These are phyloP conservation scores for Russula foetens DNA, from an alignment of 768 basidiomycete genomes.

Conservation along the genomic window DNA sequence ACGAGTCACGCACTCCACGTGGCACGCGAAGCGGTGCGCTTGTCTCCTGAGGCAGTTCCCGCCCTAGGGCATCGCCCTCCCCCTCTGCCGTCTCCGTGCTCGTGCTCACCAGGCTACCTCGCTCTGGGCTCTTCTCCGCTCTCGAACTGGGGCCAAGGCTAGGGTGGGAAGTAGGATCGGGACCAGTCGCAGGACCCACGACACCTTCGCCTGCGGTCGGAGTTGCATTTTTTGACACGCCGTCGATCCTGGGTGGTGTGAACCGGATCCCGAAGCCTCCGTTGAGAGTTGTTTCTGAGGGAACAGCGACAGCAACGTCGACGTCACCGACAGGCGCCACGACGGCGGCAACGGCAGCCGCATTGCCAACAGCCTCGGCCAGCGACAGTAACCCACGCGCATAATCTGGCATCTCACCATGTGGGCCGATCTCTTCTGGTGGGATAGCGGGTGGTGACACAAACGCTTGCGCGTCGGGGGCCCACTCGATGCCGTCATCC, in stretches of 20 bases:
- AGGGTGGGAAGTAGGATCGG: not conserved
- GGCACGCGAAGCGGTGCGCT: constrained; percentile 25
- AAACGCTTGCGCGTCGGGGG: constrained; percentile 34
- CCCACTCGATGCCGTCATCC: constrained; percentile 47
- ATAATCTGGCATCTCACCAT: constrained; percentile 34
- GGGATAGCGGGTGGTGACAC: constrained; percentile 12
- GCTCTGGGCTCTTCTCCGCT: not conserved
- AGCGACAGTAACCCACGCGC: constrained; percentile 20
- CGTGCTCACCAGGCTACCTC: not conserved
- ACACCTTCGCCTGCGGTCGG: not conserved
- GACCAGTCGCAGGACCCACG: not conserved
- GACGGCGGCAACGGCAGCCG: not conserved
- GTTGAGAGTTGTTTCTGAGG: not conserved
- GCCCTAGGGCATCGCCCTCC: not conserved
- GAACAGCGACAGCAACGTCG: constrained; percentile 9
- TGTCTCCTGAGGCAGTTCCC: not conserved
- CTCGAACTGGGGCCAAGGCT: not conserved
- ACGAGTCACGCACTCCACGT: constrained; percentile 22
- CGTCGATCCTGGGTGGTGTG: not conserved
- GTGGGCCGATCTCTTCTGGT: constrained; percentile 36
- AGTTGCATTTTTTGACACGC: not conserved
- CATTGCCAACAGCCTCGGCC: not conserved
- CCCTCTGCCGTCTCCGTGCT: not conserved
- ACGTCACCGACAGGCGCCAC: constrained; percentile 17
- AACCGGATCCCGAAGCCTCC: constrained; percentile 7